phyloP scores from a whole-genome alignment of 768 basidiomycete genomes.

The Tricholomella constricta region DNA sequence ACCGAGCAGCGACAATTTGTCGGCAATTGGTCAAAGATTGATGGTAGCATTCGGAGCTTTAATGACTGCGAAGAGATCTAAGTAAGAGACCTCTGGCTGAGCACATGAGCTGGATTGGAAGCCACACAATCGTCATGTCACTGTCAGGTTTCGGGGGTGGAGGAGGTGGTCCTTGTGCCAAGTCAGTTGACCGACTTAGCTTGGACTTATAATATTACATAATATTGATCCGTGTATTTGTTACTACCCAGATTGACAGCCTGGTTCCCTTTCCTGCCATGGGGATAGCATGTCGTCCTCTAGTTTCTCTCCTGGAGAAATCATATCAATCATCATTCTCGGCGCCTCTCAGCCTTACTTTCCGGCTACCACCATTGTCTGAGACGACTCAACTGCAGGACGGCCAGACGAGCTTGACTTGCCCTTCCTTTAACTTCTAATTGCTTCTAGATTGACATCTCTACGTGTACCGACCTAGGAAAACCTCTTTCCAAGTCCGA shows the following conservation, averaged over 20 bases:
- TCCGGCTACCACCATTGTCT: neutral
- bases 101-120: too few species aligned
- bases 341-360: conserved; percentile 1
- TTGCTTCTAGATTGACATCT: too few species aligned
- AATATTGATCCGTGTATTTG: conserved; percentile 1
- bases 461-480: too few species aligned
- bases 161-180: too few species aligned
- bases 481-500: neutral
- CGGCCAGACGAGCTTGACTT: neutral
- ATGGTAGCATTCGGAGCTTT: neutral
- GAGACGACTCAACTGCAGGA: neutral
- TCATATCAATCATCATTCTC: conserved; percentile 10
- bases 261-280: conserved; percentile 1
- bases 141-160: too few species aligned
- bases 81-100: neutral
- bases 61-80: neutral
- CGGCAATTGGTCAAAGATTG: neutral
- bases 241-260: neutral
- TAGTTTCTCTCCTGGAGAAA: neutral
- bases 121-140: too few species aligned
- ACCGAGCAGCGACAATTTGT: neutral
- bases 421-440: neutral
- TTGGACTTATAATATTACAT: conserved; percentile 1
- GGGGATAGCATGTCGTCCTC: neutral
- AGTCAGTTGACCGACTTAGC: neutral